Evolutionary conservation across 1,284 basidiomycete genomes (phyloP).

Genomic region (Paramarasmius palmivorus): DNA sequence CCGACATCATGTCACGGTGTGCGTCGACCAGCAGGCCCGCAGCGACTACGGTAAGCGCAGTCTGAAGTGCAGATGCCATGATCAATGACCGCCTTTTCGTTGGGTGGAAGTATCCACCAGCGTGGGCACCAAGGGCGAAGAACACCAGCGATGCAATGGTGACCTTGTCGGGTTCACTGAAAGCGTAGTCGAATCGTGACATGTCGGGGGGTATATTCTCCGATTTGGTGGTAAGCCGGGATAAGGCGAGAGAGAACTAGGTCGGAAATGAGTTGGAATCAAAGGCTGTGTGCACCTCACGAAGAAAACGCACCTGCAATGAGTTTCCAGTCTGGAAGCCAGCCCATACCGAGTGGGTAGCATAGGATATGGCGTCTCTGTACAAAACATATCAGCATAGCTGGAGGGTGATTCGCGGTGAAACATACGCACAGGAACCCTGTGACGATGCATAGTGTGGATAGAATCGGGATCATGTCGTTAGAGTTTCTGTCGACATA

Average conservation of each 20-base stretch:
- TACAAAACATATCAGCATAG: not conserved
- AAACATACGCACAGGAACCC: not conserved
- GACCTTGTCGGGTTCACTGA: not conserved
- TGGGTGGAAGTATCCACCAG: not conserved
- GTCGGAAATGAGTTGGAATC: not conserved
- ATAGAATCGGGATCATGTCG: not conserved
- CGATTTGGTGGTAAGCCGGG: not conserved
- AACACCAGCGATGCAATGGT: not conserved
- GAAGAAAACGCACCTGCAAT: not conserved
- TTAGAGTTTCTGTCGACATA: not conserved
- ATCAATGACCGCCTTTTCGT: not conserved
- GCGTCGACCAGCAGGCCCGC: not conserved
- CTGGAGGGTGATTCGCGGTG: not conserved
- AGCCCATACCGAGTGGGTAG: not conserved
- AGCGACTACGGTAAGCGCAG: not conserved
- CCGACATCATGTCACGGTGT: not conserved
- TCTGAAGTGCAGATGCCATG: not conserved
- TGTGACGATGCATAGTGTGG: not conserved
- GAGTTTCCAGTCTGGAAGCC: slow-evolving; percentile 3
- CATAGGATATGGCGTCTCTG: slow-evolving; percentile 2
- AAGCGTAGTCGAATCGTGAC: not conserved
- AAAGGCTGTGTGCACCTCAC: not conserved
- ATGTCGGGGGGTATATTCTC: not conserved
- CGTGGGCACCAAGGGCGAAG: not conserved
- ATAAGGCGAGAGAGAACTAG: slow-evolving; percentile 1